Base-by-base conservation (phyloP, 2,329 filamentous ascomycete genomes). In the Microcyclosporella mali region DNA sequence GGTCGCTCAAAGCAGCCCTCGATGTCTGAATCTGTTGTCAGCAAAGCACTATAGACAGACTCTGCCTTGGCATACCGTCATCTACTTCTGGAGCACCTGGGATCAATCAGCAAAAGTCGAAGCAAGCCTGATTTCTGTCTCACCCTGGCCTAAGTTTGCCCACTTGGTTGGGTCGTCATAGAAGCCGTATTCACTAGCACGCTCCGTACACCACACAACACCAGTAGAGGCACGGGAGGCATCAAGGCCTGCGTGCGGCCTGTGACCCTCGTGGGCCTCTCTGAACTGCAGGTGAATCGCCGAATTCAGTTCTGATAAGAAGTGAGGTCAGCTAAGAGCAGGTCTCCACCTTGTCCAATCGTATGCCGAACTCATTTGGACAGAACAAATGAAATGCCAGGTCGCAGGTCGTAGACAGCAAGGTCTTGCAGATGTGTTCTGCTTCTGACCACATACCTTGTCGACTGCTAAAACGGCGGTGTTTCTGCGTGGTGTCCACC, bases 61-160 rank as follows among this genome's bases (percentile, higher is more conserved):
- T 4, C 21, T 6, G 16, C 43, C 88, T 85, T 56, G 80, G 77
- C 57, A 94, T 94, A 55, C 90, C 88, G 47, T 66, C 63, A 57
- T 95, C 90, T 49, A 94, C 90, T 66, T 95, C 88, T 33, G 89
- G 89, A 12, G 89, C 89, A 56, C 89, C 89, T 70, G 95, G 90
- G 25, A 25, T 9, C 6, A 9, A 9, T 25, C 21, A 25, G 21
- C 9, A 9, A 25, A 25, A 25, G 21, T 25, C 21, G 21, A 25
- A 25, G 9, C 9, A 9, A 25, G 21, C 6, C 9, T 25, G 21
- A 25, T 9, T 4, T 6, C 9, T 25, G 21, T 25, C 21, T 25
- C 9, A 25, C 21, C 21, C 70, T 95, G 90, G 25, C 90, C 90
- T 40, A 97, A 73, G 64, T 97, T 97, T 46, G 90, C 88, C 90